Base-by-base conservation (phyloP, 2,329 filamentous ascomycete genomes). In the Pseudocercospora cruenta region DNA sequence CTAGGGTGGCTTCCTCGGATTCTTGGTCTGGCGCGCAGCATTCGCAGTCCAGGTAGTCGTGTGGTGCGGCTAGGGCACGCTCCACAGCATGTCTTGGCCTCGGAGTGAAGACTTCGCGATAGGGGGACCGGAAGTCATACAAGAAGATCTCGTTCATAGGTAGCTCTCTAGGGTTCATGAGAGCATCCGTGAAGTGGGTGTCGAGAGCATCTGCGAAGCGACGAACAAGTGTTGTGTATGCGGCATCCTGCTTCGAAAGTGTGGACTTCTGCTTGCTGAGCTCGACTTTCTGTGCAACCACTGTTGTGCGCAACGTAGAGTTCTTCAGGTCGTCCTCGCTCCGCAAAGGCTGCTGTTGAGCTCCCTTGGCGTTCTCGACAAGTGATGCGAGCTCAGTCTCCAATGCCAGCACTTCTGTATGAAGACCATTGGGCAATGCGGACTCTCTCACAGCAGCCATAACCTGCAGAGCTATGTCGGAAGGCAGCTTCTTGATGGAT, bases 281-380 rank as follows among this genome's bases (percentile, higher is more conserved):
- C 73, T 93, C 89, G 19, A 95, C 91, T 75, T 91, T 91, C 74
- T 94, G 91, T 16, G 91, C 91, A 59, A 94, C 88, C 33, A 94
- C 87, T 0, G 92, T 94, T 1, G 91, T 92, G 53, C 92, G 85
- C 47, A 92, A 80, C 51, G 90, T 88, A 69, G 88, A 89, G 78
- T 86, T 83, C 49, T 90, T 89, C 10, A 90, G 85, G 71, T 90
- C 90, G 77, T 95, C 91, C 75, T 90, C 90, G 79, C 90, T 96
- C 68, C 89, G 88, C 31, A 96, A 83, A 3, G 83, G 75, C 47
- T 71, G 65, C 1, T 45, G 60, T 19, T 31, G 19, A n/a, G 55
- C 60, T 22, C 61, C 63, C 4, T 65, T 54, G 28, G 72, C 68
- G 1, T 51, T 62, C 2, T 62, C 24, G n/a, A 75, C 57, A 3